These are phyloP conservation scores for Fusarium tuaranense DNA, from an alignment of 2,329 filamentous ascomycete species.

Conservation along the genomic window DNA sequence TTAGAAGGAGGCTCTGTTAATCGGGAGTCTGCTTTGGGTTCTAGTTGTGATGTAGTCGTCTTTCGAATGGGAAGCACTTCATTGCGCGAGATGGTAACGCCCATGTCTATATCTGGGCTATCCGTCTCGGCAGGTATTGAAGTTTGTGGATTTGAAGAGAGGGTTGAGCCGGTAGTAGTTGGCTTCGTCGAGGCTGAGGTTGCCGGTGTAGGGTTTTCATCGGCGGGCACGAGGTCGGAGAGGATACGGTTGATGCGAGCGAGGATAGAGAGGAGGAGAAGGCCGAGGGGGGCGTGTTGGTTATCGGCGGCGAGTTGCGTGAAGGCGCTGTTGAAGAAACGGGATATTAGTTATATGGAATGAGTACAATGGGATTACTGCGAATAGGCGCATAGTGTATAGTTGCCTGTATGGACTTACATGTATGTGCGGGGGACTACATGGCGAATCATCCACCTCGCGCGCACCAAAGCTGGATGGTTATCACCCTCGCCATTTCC, in stretches of 20 bases:
- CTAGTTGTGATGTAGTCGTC: neutral
- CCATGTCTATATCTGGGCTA: slow-evolving; percentile 38
- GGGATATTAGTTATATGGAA: slow-evolving; percentile 4
- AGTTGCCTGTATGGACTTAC: slow-evolving; percentile 43
- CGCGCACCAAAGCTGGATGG: slow-evolving; percentile 35
- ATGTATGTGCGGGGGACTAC: slow-evolving; percentile 51
- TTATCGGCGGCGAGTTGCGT: slow-evolving; percentile 77
- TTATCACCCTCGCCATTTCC: slow-evolving; percentile 10
- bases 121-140: neutral
- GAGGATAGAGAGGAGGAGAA: slow-evolving; percentile 74
- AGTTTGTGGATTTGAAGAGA: neutral
- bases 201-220: slow-evolving; percentile 5
- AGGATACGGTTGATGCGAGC: slow-evolving; percentile 67
- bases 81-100: slow-evolving; percentile 46
- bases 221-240: slow-evolving; percentile 47
- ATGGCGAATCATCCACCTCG: slow-evolving; percentile 46
- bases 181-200: neutral
- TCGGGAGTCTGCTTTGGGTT: neutral
- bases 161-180: neutral
- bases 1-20: neutral
- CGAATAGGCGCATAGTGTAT: neutral
- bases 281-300: slow-evolving; percentile 78
- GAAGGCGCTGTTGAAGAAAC: slow-evolving; percentile 63
- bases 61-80: slow-evolving; percentile 21
- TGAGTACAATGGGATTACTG: neutral